These are phyloP conservation scores for Metschnikowia henanensis DNA, from an alignment of 805 yeast species.

Conservation along the genomic window DNA sequence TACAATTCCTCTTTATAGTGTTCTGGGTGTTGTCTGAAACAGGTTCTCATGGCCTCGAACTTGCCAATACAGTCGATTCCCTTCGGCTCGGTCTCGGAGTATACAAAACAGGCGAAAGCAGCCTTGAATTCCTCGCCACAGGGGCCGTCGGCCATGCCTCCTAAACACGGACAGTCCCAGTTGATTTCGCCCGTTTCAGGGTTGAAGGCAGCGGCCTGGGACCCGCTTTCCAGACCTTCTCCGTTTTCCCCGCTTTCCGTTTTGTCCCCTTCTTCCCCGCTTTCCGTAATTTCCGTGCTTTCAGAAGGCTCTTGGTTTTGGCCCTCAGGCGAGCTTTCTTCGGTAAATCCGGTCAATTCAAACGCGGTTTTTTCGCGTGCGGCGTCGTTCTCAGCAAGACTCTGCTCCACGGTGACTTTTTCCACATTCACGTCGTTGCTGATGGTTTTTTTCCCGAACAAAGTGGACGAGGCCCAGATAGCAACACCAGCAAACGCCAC, in stretches of 20 bases:
- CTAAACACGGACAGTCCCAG: constrained; percentile 99
- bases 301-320: no score
- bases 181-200: constrained; percentile 98
- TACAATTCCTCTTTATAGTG: constrained; percentile 88
- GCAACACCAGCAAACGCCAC: constrained; percentile 11
- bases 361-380: constrained; percentile 8
- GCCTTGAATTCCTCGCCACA: constrained; percentile 95
- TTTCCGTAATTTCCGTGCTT: no score
- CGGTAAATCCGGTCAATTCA: constrained; percentile 6
- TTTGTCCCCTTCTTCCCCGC: no score
- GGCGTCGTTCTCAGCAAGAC: constrained; percentile 7
- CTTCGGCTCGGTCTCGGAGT: constrained; percentile 92
- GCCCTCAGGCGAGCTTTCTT: no score
- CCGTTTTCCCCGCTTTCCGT: not conserved
- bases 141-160: constrained; percentile 99
- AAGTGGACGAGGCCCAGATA: constrained; percentile 9
- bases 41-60: constrained; percentile 88
- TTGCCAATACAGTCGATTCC: constrained; percentile 93
- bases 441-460: constrained; percentile 9
- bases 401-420: constrained; percentile 14
- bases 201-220: constrained; percentile 72
- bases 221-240: constrained; percentile 20
- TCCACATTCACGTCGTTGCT: constrained; percentile 17
- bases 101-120: constrained; percentile 94
- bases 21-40: constrained; percentile 92